phyloP scores from a whole-genome alignment of 2,329 filamentous ascomycete genomes.

The Penicillium italicum region DNA sequence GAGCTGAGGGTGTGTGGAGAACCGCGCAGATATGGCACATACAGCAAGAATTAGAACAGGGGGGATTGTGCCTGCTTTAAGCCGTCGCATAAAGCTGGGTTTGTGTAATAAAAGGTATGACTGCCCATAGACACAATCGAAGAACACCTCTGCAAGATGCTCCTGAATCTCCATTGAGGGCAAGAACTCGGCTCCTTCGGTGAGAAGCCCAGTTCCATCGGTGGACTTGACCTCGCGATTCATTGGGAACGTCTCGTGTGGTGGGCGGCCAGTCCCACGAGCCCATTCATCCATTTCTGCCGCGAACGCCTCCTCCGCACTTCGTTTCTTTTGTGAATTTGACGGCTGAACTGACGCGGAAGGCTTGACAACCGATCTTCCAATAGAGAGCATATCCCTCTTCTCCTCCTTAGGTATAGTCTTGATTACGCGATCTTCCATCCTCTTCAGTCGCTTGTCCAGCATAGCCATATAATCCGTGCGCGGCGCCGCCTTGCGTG shows the following conservation, averaged over 20 bases:
- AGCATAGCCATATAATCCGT: conserved; percentile 99
- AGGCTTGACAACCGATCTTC: conserved; percentile 80
- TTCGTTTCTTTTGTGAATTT: conserved; percentile 71
- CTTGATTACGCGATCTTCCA: conserved; percentile 98
- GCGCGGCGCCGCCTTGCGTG: conserved; percentile 84
- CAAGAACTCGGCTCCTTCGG: conserved; percentile 76
- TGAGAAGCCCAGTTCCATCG: conserved; percentile 72
- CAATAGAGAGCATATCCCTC: conserved; percentile 63
- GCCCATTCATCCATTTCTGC: conserved; percentile 79
- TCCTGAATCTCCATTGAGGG: conserved; percentile 86
- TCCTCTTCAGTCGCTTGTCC: conserved; percentile 89
- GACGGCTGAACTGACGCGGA: conserved; percentile 57
- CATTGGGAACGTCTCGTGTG: conserved; percentile 50
- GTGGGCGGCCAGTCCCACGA: conserved; percentile 52
- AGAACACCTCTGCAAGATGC: conserved; percentile 90
- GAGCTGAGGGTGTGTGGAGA: conserved; percentile 82
- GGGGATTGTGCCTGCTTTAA: conserved; percentile 71
- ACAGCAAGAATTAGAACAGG: conserved; percentile 91
- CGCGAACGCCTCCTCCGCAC: conserved; percentile 82
- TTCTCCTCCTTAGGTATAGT: conserved; percentile 84
- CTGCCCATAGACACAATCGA: conserved; percentile 93
- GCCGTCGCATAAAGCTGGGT: conserved; percentile 89
- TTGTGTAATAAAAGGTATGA: conserved; percentile 94
- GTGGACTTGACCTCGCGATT: conserved; percentile 59
- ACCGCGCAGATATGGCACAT: conserved; percentile 91